phyloP scores from a whole-genome alignment of 2,329 filamentous ascomycete genomes.

The Neopestalotiopsis sp. region DNA sequence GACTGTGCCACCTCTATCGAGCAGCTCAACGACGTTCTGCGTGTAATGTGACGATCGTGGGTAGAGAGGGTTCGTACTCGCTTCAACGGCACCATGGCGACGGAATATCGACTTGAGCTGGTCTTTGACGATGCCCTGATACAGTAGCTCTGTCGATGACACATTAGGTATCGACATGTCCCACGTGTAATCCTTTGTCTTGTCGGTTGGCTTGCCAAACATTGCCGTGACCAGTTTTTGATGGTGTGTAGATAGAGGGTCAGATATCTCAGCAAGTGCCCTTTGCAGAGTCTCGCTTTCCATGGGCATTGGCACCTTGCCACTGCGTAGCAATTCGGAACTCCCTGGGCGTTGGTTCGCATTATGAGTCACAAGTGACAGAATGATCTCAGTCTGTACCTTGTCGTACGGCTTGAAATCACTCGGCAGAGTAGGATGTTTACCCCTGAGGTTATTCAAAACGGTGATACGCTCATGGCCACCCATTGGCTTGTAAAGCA shows the following conservation, averaged over 20 bases:
- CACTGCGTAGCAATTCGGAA: slow-evolving; percentile 80
- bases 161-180: slow-evolving; percentile 67
- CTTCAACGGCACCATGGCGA: slow-evolving; percentile 86
- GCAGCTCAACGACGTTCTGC: slow-evolving; percentile 76
- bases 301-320: slow-evolving; percentile 87
- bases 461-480: slow-evolving; percentile 69
- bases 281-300: slow-evolving; percentile 90
- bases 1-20: slow-evolving; percentile 85
- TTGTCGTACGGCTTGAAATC: slow-evolving; percentile 75
- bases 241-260: slow-evolving; percentile 86
- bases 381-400: slow-evolving; percentile 78
- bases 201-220: slow-evolving; percentile 77
- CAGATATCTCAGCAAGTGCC: slow-evolving; percentile 79
- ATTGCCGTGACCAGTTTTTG: slow-evolving; percentile 86
- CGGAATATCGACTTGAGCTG: slow-evolving; percentile 80
- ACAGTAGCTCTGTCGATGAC: slow-evolving; percentile 65
- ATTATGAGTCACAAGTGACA: slow-evolving; percentile 79
- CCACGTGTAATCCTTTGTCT: slow-evolving; percentile 82
- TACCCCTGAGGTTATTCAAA: slow-evolving; percentile 71
- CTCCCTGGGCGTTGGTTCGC: slow-evolving; percentile 84
- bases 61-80: slow-evolving; percentile 75
- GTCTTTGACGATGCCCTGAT: slow-evolving; percentile 76
- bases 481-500: slow-evolving; percentile 74
- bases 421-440: slow-evolving; percentile 70
- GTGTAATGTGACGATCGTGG: slow-evolving; percentile 82